These are phyloP conservation scores for Zygosaccharomyces pseudorouxii DNA, from an alignment of 805 yeast species.

Conservation along the genomic window DNA sequence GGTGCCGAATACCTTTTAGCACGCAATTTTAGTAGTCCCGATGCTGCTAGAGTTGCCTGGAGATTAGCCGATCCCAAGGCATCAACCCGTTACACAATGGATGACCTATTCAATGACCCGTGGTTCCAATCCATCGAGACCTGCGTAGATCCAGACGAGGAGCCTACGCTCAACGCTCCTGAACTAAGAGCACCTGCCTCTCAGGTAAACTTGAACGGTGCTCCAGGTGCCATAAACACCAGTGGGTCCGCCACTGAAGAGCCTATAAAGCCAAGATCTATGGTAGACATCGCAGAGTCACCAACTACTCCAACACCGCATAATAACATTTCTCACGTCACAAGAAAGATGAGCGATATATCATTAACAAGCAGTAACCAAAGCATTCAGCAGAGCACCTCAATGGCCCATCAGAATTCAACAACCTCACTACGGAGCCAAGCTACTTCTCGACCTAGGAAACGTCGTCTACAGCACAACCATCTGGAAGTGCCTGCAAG, in stretches of 20 bases:
- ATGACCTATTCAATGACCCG: conserved; percentile 53
- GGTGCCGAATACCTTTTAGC: conserved; percentile 72
- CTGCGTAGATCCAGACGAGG: conserved; percentile 39
- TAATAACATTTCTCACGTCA: conserved; percentile 4
- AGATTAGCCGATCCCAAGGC: conserved; percentile 63
- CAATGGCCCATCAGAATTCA: conserved; percentile 8
- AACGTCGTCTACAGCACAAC: conserved; percentile 15
- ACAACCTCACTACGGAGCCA: conserved; percentile 20
- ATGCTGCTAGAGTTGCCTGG: conserved; percentile 70
- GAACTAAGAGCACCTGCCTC: conserved; percentile 24
- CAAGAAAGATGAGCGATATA: conserved; percentile 5
- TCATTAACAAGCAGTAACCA: not conserved
- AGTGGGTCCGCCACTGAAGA: conserved; percentile 6
- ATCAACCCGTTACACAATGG: conserved; percentile 48
- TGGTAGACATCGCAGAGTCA: conserved; percentile 26
- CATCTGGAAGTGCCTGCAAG: conserved; percentile 20
- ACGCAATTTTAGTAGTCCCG: conserved; percentile 50
- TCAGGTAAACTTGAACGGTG: conserved; percentile 6
- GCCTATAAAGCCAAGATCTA: conserved; percentile 19
- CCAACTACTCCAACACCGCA: conserved; percentile 7
- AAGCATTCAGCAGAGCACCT: conserved; percentile 1
- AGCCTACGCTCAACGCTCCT: conserved; percentile 20
- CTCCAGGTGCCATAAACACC: conserved; percentile 14
- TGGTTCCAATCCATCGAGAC: conserved; percentile 58
- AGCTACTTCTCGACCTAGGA: conserved; percentile 8